Evolutionary conservation across 2,329 filamentous ascomycete species (phyloP).

Genomic region (Coniochaeta prunicola): DNA sequence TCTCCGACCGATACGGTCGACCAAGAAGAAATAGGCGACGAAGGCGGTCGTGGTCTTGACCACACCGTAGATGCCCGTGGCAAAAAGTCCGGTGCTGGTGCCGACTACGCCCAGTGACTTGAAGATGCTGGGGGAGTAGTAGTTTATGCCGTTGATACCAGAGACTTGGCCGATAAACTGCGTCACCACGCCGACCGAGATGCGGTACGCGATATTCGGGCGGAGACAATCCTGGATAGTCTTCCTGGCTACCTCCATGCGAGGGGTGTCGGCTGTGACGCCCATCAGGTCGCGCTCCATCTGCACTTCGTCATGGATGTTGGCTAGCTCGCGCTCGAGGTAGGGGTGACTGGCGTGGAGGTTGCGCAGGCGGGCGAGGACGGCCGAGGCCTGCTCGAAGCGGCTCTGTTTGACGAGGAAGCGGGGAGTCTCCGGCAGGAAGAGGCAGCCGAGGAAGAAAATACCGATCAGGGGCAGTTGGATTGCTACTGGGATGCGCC

Average conservation of each 20-base stretch:
- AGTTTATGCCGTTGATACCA: conserved; percentile 63
- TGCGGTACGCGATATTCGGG: conserved; percentile 62
- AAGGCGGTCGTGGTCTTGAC: conserved; percentile 63
- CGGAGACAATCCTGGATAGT: conserved; percentile 62
- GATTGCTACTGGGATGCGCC: conserved; percentile 59
- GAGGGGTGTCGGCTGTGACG: conserved; percentile 45
- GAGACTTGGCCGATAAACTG: conserved; percentile 69
- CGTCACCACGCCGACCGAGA: conserved; percentile 59
- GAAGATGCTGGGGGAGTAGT: conserved; percentile 69
- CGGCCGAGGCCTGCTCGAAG: conserved; percentile 45
- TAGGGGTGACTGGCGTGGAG: conserved; percentile 53
- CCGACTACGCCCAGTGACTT: conserved; percentile 61
- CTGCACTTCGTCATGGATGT: conserved; percentile 61
- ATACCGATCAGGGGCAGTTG: conserved; percentile 70
- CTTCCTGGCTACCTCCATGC: conserved; percentile 54
- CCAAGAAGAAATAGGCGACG: conserved; percentile 68
- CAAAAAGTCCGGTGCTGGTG: conserved; percentile 58
- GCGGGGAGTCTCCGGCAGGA: conserved; percentile 61
- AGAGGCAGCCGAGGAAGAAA: conserved; percentile 61
- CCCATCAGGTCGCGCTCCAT: conserved; percentile 35
- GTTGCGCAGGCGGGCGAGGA: conserved; percentile 49
- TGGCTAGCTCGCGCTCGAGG: conserved; percentile 50
- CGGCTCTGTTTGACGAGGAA: conserved; percentile 60
- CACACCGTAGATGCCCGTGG: conserved; percentile 68
- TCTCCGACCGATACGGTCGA: conserved; percentile 70